Percentiles rank a stretch among this genome's conserved stretches.
Evolutionary conservation across 1,284 basidiomycete species (phyloP).

Genomic region (Lignosus rhinocerotis): DNA sequence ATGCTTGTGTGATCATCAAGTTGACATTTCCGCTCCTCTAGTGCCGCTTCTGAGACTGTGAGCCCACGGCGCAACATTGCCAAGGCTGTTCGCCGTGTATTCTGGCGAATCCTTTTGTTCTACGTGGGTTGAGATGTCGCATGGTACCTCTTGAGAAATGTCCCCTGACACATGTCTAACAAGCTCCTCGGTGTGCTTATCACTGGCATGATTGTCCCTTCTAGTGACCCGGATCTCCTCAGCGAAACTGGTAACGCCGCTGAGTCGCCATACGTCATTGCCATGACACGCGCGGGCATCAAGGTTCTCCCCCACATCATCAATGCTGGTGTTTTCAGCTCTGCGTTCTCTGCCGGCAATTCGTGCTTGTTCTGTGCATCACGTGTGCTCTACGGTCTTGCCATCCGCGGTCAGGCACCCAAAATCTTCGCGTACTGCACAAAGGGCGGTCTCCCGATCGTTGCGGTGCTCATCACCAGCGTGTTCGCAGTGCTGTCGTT

Average conservation of each 20-base stretch:
- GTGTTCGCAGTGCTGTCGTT: slow-evolving; percentile 52
- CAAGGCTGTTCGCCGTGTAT: slow-evolving; percentile 79
- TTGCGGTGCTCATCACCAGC: slow-evolving; percentile 46
- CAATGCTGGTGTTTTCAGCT: slow-evolving; percentile 67
- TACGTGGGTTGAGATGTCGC: slow-evolving; percentile 45
- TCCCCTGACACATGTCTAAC: not conserved
- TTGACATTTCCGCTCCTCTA: slow-evolving; percentile 24
- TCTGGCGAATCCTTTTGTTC: slow-evolving; percentile 78
- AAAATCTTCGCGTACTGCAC: slow-evolving; percentile 66
- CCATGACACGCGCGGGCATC: slow-evolving; percentile 76
- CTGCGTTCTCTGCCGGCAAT: slow-evolving; percentile 85
- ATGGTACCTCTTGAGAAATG: no score
- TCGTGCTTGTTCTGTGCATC: slow-evolving; percentile 80
- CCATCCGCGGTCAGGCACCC: slow-evolving; percentile 76
- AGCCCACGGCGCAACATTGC: slow-evolving; percentile 79
- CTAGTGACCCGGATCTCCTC: slow-evolving; percentile 61
- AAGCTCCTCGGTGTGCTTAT: slow-evolving; percentile 71
- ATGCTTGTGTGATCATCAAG: not conserved
- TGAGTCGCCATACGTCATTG: slow-evolving; percentile 80
- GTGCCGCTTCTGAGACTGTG: slow-evolving; percentile 73
- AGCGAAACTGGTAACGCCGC: slow-evolving; percentile 60
- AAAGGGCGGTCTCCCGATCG: slow-evolving; percentile 70
- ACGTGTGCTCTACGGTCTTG: slow-evolving; percentile 82
- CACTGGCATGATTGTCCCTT: slow-evolving; percentile 82
- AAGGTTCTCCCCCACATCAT: slow-evolving; percentile 70